Base-by-base conservation (phyloP, 495 filamentous ascomycete species). In the Talaromyces adpressus region DNA sequence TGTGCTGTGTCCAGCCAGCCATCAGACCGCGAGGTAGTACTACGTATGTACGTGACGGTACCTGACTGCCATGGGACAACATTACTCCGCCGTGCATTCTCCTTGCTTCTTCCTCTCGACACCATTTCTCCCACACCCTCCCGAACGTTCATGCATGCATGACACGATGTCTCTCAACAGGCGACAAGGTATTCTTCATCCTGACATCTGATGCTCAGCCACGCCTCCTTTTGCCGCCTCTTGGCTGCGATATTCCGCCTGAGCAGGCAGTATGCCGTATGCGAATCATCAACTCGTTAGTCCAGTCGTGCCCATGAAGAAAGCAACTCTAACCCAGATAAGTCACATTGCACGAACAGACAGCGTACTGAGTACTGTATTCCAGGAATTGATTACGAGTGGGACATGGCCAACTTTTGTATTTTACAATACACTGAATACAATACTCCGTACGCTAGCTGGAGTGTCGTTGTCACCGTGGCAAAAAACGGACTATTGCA, bases 291-390 rank as follows among this genome's bases (percentile, higher is more conserved):
- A 20, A 49, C 3, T 20, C 16, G n/a, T 49, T 20, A 20, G 45
- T 20, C 16, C 45, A 49, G 2, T 49, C 45, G 4, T 16, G 36
- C 3, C 36, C 32, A 12, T 36, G 14, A 1, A 41, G 14, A 16
- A 41, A 41, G n/a, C n/a, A 49, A 49, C 12, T 20, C 45, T 49
- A 49, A 20, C 51, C 51, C 51, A 29, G 51, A 27, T 29, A 16
- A 54, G 51, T 54, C 51, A 54, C 25, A 54, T 54, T 54, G 22
- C 51, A 54, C 51, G 51, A 54, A 54, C 25, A 29, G 30, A n/a
- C n/a, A n/a, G n/a, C 7, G 7, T 8, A 32, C 30, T 1, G 7
- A 1, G 32, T 36, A 36, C 3, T 36, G 32, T 45, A n/a, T 18
- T 3, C 1, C 29, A 30, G n/a, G 39, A 18, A 45, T 45, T 45